Conservation (phyloP, 805 yeast species). For the Barnettozyma sucrosica region DNA sequence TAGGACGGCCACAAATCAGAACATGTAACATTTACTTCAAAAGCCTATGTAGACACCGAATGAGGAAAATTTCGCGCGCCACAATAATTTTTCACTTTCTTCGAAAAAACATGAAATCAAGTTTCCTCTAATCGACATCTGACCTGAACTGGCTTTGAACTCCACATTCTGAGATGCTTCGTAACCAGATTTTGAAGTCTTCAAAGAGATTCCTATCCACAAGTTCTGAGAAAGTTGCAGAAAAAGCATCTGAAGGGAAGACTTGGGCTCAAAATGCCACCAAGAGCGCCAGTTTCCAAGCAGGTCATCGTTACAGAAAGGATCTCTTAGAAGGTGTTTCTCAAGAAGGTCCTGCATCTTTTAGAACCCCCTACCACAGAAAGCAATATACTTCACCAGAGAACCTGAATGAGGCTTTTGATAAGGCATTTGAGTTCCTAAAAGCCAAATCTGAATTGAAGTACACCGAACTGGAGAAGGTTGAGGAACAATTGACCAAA, state of each 20-base stretch:
- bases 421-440: constrained; percentile 56
- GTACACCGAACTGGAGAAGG: constrained; percentile 35
- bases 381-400: constrained; percentile 59
- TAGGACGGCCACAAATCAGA: not conserved
- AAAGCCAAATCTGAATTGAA: constrained; percentile 41
- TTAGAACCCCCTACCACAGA: constrained; percentile 38
- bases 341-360: constrained; percentile 46
- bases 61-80: not conserved
- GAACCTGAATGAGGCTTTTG: constrained; percentile 67
- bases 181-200: constrained; percentile 9
- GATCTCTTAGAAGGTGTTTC: constrained; percentile 31
- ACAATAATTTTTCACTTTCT: not conserved
- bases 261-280: constrained; percentile 27
- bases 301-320: constrained; percentile 19
- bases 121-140: not conserved
- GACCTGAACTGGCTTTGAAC: not conserved
- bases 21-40: too few species aligned
- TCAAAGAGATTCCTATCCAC: constrained; percentile 14
- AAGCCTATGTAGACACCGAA: not conserved
- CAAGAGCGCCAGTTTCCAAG: constrained; percentile 24
- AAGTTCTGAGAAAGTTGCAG: constrained; percentile 2
- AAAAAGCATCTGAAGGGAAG: constrained; percentile 25
- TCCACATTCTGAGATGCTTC: constrained; percentile 4
- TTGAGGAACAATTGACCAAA: constrained; percentile 27
- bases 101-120: not conserved